phyloP scores from a whole-genome alignment of 768 basidiomycete species.

The Gautieria morchelliformis region DNA sequence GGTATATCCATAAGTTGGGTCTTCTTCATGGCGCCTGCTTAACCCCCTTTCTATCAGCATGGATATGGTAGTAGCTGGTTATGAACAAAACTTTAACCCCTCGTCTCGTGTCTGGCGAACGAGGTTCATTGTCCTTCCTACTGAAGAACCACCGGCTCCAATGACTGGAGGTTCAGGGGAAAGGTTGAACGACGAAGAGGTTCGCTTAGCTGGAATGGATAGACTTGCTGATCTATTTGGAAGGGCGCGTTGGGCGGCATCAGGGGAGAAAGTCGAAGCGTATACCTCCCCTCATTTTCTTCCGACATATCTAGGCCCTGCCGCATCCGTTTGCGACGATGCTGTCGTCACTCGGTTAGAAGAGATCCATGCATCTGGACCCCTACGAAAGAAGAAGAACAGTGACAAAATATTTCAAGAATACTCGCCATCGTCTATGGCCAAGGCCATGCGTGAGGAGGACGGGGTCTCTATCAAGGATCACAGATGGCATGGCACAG shows the following conservation, averaged over 20 bases:
- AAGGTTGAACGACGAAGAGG: conserved; percentile 75
- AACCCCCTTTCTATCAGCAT: conserved; percentile 35
- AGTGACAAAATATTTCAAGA: conserved; percentile 66
- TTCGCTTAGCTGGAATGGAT: conserved; percentile 80
- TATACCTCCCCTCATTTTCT: conserved; percentile 61
- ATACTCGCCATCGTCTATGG: conserved; percentile 53
- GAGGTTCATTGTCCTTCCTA: conserved; percentile 86
- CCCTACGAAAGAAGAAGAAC: conserved; percentile 71
- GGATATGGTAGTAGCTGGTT: conserved; percentile 79
- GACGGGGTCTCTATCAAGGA: conserved; percentile 78
- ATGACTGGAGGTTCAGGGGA: conserved; percentile 55
- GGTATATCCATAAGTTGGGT: conserved; percentile 30
- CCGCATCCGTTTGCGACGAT: conserved; percentile 70
- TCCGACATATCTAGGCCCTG: conserved; percentile 78
- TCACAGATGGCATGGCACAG: conserved; percentile 69
- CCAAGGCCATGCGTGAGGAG: conserved; percentile 79
- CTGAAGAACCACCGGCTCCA: conserved; percentile 51
- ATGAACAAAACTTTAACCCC: conserved; percentile 72
- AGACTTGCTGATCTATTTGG: conserved; percentile 85
- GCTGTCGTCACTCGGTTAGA: conserved; percentile 72
- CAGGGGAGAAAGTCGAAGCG: conserved; percentile 41
- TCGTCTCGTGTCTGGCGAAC: conserved; percentile 90
- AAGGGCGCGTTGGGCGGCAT: conserved; percentile 68
- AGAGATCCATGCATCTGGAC: conserved; percentile 61
- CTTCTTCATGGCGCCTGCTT: neutral